Base-by-base conservation (phyloP, 2,329 filamentous ascomycete species). In the Periconia sp. region DNA sequence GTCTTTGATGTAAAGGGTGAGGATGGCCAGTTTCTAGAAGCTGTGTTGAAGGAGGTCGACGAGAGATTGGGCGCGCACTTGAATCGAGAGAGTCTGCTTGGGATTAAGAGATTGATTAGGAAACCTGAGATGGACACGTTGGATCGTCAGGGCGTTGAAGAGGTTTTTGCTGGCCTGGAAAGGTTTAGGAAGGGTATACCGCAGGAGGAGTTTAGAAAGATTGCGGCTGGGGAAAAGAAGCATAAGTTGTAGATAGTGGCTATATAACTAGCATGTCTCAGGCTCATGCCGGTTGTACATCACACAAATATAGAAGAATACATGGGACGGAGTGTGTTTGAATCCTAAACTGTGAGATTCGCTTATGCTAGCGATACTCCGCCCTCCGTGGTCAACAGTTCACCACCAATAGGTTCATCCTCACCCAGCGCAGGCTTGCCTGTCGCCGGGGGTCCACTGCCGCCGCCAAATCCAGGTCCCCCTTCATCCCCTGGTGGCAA, bases 151-250 rank as follows among this genome's bases (percentile, higher is more conserved):
- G 93, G 90, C 60, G 85, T 92, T 7, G 78, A 84, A 33, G 93
- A 97, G 81, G 91, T 94, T 1, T 92, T 96, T 79, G 88, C 84
- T 2, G 93, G 92, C 0, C 71, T 97, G 68, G 87, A 92, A 57
- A 80, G 92, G 54, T 97, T 97, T 68, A 72, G 90, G 61, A 83
- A 77, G 56, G 92, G 92, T 0, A 81, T 92, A 42, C 94, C 94
- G 18, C 92, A 97, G 79, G 83, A 88, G 72, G 91, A 97, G 79
- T 33, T 33, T 7, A 33, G 31, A 33, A 14, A 33, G 31, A 33
- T 33, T 33, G 31, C 31, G 14, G 14, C 14, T 33, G 31, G 31
- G 31, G 8, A 33, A 33, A 14, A 33, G 14, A 14, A 14, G 14
- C 14, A 8, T 33, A 14, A 33, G 31, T 33, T 33, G 7, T 7